Base-by-base conservation (phyloP, 2,329 filamentous ascomycete species). In the Fusarium kyushuense region DNA sequence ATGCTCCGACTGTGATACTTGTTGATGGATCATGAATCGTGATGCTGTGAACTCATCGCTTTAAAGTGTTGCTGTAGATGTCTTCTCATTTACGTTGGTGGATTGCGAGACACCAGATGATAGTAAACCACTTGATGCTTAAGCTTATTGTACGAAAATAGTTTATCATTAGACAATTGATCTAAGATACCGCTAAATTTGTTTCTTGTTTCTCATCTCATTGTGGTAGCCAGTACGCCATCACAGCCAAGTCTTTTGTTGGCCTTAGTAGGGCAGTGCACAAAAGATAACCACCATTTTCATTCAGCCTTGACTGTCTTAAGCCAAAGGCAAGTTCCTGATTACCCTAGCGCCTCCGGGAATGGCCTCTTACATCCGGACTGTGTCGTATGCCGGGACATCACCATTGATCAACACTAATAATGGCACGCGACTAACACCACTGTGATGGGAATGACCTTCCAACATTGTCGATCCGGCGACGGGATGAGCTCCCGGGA, bases 341-440 rank as follows among this genome's bases (percentile, higher is more conserved):
- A 30, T 38, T 67, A 51, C 36, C 46, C 58, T 70, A 70, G 66
- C 66, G 61, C 30, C 67, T 66, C 66, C 66, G 57, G 25, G 27
- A 9, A 59, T 54, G 62, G 42, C 21, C 19, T 42, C 41, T 21
- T 11, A 25, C 49, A 36, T 29, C 35, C n/a, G 35, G n/a, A 38
- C 32, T 52, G 27, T 23, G 47, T 38, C 13, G 43, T 33, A 61
- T 42, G 46, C 60, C 47, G 47, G 60, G 54, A 62, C 53, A 49
- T 65, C 51, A 61, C 42, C 25, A 54, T 53, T 58, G 38, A 54
- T 45, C 38, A 57, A 51, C 33, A 19, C 32, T 27, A 38, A 36
- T 6, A 59, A 19, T 41, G 58, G 23, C 35, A 65, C 41, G 23
- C 14, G 16, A 30, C 36, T 32, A 32, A 16, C 27, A 57, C 30